Percentiles rank a stretch among this genome's conserved stretches.
These are phyloP conservation scores for Ceratocystis colombiana DNA, from an alignment of 2,329 filamentous ascomycete species.

Conservation along the genomic window DNA sequence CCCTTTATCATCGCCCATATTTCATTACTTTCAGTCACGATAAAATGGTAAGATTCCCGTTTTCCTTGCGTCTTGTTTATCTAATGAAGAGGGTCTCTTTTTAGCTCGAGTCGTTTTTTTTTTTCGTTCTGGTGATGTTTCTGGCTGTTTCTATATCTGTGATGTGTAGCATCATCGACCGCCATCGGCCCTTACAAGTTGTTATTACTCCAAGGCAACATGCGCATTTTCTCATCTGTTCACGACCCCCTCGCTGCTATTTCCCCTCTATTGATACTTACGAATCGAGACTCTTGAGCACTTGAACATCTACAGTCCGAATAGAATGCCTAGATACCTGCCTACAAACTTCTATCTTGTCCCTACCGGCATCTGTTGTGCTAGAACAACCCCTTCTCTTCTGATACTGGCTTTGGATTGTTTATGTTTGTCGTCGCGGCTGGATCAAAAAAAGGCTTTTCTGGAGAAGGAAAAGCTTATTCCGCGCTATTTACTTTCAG, in stretches of 20 bases:
- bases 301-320: background rate
- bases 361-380: background rate
- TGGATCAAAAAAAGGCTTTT: background rate
- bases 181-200: background rate
- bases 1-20: background rate
- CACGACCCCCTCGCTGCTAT: conserved; percentile 1
- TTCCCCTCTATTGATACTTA: background rate
- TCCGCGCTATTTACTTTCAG: background rate
- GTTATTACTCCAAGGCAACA: background rate
- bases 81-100: conserved; percentile 4
- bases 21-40: background rate
- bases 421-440: conserved; percentile 1
- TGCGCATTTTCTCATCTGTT: background rate
- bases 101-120: background rate
- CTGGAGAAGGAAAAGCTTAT: background rate
- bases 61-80: background rate
- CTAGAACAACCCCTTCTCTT: background rate
- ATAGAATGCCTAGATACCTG: background rate
- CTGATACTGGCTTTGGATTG: background rate
- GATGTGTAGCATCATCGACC: background rate
- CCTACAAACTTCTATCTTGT: background rate
- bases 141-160: background rate
- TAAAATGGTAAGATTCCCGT: conserved; percentile 9
- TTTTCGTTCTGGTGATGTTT: background rate
- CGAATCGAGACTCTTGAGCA: background rate